Evolutionary conservation across 495 filamentous ascomycete genomes (phyloP).

Genomic region (Penicillium paradoxum): DNA sequence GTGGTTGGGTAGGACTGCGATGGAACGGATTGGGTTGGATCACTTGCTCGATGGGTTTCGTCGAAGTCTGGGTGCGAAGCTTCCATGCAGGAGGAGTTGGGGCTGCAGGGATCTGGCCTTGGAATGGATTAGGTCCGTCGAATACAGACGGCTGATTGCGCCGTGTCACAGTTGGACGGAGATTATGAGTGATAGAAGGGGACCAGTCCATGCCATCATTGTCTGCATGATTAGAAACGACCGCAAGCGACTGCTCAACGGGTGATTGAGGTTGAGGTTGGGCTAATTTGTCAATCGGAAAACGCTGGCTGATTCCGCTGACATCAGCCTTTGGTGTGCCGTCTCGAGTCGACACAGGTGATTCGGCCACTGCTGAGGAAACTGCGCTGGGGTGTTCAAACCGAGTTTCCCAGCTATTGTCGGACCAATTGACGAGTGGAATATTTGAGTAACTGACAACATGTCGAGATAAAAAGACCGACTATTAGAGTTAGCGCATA

Average conservation of each 20-base stretch:
- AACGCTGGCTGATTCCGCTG: slow-evolving; percentile 24
- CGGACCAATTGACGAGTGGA: slow-evolving; percentile 53
- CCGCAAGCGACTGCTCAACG: slow-evolving; percentile 21
- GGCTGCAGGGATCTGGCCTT: slow-evolving; percentile 58
- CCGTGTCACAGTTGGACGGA: slow-evolving; percentile 37
- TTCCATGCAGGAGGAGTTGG: slow-evolving; percentile 60
- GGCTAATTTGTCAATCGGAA: slow-evolving; percentile 40
- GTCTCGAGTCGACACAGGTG: slow-evolving; percentile 5
- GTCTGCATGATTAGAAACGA: slow-evolving; percentile 37
- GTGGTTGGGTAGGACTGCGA: slow-evolving; percentile 19
- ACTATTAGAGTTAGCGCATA: slow-evolving; percentile 24
- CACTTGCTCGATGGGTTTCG: slow-evolving; percentile 31
- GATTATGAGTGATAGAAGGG: slow-evolving; percentile 51
- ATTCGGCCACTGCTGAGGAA: slow-evolving; percentile 12
- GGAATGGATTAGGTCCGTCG: slow-evolving; percentile 52
- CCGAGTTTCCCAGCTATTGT: slow-evolving; percentile 33
- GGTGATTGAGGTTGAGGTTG: slow-evolving; percentile 19
- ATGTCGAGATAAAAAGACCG: slow-evolving; percentile 39
- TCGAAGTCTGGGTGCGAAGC: slow-evolving; percentile 53
- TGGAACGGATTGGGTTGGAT: slow-evolving; percentile 39
- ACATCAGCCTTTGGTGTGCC: slow-evolving; percentile 18
- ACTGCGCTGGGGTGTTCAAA: slow-evolving; percentile 26
- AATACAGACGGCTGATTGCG: slow-evolving; percentile 29
- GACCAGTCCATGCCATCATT: slow-evolving; percentile 77
- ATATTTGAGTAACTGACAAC: slow-evolving; percentile 49